Percentiles rank a stretch among this genome's conserved stretches.
These are phyloP conservation scores for Xylariaceae sp. DNA, from an alignment of 2,329 filamentous ascomycete species.

Conservation along the genomic window DNA sequence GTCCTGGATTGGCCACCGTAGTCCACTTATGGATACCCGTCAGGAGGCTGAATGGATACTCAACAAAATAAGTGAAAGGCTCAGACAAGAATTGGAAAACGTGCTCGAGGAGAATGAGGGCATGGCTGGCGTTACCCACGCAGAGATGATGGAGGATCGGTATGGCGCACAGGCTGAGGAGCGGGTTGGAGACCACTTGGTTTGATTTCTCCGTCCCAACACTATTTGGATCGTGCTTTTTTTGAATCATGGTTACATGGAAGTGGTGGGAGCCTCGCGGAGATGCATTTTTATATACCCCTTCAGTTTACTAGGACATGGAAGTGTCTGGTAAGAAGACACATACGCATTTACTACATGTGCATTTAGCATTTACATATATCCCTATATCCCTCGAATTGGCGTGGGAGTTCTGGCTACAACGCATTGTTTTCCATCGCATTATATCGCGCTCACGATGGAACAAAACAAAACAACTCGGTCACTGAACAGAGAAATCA, in stretches of 20 bases:
- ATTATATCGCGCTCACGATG: neutral
- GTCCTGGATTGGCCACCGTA: slow-evolving; percentile 71
- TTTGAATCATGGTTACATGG: too few species aligned
- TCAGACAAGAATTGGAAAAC: slow-evolving; percentile 49
- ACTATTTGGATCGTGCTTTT: too few species aligned
- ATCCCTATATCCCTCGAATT: too few species aligned
- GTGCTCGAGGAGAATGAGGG: slow-evolving; percentile 19
- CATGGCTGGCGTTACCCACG: slow-evolving; percentile 9
- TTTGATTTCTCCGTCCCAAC: neutral
- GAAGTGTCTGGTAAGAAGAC: too few species aligned
- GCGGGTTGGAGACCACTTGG: neutral
- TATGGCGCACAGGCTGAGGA: slow-evolving; percentile 37
- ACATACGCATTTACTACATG: too few species aligned
- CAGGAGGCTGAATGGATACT: slow-evolving; percentile 73
- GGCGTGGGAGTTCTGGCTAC: too few species aligned
- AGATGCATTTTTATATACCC: too few species aligned
- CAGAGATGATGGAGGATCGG: slow-evolving; percentile 24
- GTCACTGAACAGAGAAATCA: too few species aligned
- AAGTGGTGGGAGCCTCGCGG: too few species aligned
- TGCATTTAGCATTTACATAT: neutral
- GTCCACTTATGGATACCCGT: slow-evolving; percentile 66
- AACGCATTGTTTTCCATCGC: neutral
- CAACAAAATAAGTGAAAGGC: slow-evolving; percentile 56
- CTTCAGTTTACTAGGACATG: too few species aligned
- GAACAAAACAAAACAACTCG: neutral